Conservation (phyloP, 2,329 filamentous ascomycete species). For the Aschersonia sp. region DNA sequence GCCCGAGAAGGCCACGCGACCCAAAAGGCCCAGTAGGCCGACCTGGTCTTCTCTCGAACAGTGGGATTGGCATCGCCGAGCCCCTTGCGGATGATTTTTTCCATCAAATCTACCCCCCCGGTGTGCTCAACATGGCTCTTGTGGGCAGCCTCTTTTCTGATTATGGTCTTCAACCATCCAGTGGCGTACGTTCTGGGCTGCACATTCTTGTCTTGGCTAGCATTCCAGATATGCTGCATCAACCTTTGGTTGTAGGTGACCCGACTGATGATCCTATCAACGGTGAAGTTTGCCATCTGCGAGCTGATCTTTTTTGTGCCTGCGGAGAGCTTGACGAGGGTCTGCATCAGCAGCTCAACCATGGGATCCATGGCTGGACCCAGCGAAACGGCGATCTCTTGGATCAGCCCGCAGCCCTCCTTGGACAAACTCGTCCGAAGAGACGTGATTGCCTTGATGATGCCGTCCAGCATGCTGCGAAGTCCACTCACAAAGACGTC, state of each 20-base stretch:
- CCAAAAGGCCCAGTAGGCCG: constrained; percentile 75
- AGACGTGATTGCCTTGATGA: constrained; percentile 72
- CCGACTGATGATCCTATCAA: constrained; percentile 67
- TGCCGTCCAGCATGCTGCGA: constrained; percentile 67
- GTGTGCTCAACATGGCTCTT: constrained; percentile 73
- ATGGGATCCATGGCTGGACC: constrained; percentile 73
- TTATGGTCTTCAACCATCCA: constrained; percentile 70
- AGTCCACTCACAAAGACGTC: constrained; percentile 56
- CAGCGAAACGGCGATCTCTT: constrained; percentile 66
- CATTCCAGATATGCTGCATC: constrained; percentile 71
- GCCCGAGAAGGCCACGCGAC: constrained; percentile 65
- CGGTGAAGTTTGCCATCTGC: constrained; percentile 64
- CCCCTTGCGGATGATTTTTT: constrained; percentile 80
- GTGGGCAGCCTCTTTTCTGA: constrained; percentile 64
- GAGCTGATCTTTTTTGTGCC: constrained; percentile 88
- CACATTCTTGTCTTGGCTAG: constrained; percentile 86
- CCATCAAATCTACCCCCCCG: constrained; percentile 68
- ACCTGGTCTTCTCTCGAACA: constrained; percentile 73
- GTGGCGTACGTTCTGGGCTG: constrained; percentile 67
- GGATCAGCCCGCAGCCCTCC: constrained; percentile 69
- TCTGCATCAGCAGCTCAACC: constrained; percentile 81
- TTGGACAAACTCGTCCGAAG: constrained; percentile 82
- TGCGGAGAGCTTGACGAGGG: constrained; percentile 76
- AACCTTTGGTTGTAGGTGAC: constrained; percentile 68
- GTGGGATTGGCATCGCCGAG: constrained; percentile 81